Conservation (phyloP, 441 rosid genomes). For the Geranium incanum region DNA sequence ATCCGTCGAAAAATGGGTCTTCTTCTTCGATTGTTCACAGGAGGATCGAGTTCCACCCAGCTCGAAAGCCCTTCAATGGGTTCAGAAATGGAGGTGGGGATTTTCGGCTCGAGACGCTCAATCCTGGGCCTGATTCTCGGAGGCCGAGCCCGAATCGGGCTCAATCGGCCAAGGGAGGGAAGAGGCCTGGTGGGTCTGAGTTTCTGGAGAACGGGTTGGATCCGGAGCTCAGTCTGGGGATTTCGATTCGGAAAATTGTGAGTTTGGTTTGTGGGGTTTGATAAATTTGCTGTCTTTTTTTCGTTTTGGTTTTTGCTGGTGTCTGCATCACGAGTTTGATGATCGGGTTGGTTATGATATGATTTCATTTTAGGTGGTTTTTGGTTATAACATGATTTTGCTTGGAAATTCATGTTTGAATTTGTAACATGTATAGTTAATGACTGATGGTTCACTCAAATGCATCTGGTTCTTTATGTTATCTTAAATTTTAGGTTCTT, state of each 20-base stretch:
- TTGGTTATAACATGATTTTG: too few relatives aligned
- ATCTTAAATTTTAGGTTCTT: background rate
- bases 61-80: slow-evolving; percentile 47
- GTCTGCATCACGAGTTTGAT: too few relatives aligned
- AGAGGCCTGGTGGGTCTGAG: slow-evolving; percentile 45
- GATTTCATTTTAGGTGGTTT: too few relatives aligned
- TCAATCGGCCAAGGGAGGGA: slow-evolving; percentile 19
- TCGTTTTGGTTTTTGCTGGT: background rate
- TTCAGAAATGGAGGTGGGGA: slow-evolving; percentile 30
- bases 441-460: background rate
- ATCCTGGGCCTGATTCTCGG: slow-evolving; percentile 26
- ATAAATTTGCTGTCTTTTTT: background rate
- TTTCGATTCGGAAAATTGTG: slow-evolving; percentile 72
- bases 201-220: slow-evolving; percentile 47
- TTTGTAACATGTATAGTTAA: background rate
- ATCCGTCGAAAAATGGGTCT: slow-evolving; percentile 31
- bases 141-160: background rate
- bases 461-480: background rate
- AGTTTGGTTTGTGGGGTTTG: slow-evolving; percentile 23
- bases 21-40: slow-evolving; percentile 31
- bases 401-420: background rate
- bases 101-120: slow-evolving; percentile 71
- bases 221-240: slow-evolving; percentile 54
- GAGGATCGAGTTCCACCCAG: slow-evolving; percentile 55
- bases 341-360: too few relatives aligned